phyloP scores from a whole-genome alignment of 441 rosid species.

The Dalechampia spathulata region DNA sequence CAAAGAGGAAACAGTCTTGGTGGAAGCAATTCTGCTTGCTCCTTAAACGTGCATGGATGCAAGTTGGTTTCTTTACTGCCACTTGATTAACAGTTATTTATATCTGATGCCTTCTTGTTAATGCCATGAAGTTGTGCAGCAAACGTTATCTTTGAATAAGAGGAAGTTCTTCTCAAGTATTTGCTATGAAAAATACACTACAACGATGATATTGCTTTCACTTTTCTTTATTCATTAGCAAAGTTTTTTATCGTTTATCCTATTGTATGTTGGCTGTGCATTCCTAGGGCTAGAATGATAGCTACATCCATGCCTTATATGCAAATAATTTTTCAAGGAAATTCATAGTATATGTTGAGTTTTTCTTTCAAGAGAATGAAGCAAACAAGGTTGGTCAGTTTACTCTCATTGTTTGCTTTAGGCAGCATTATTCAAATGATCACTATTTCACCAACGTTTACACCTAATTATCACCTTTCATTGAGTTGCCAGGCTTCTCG shows the following conservation, averaged over 20 bases:
- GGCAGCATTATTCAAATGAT: background rate
- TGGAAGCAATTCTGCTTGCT: constrained; percentile 89
- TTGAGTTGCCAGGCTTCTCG: constrained; percentile 68
- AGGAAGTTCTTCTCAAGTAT: background rate
- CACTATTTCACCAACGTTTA: constrained; percentile 8
- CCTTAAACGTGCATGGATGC: constrained; percentile 95
- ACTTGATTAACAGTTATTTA: constrained; percentile 1
- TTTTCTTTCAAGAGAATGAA: background rate
- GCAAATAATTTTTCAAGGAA: background rate
- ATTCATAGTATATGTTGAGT: background rate
- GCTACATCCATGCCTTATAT: background rate
- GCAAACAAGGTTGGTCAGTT: background rate
- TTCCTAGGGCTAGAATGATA: constrained; percentile 2
- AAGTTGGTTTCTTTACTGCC: constrained; percentile 40
- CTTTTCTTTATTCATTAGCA: background rate
- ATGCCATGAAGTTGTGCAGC: constrained; percentile 3
- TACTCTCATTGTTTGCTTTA: background rate
- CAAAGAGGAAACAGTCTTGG: constrained; percentile 56
- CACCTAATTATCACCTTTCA: constrained; percentile 17
- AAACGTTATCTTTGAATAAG: background rate
- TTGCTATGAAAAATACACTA: background rate
- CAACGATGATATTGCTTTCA: background rate
- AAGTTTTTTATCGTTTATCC: constrained; percentile 8
- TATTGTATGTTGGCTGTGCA: constrained; percentile 2
- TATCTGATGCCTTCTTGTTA: constrained; percentile 1